Base-by-base conservation (phyloP, 129 eudicot species). In the Erigeron canadensis region DNA sequence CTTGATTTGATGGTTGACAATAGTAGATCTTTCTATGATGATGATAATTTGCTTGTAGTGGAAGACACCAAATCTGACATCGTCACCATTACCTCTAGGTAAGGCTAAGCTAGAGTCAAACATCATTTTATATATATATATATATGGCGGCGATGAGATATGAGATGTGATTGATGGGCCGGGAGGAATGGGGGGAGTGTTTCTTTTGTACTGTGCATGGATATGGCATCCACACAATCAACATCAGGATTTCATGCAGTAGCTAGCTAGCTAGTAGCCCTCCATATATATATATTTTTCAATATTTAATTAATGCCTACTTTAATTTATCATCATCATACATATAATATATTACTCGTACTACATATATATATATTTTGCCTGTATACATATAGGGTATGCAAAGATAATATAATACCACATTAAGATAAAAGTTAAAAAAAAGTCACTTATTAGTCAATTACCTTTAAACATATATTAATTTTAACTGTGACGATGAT, bases 181-280 rank as follows among this genome's bases (percentile, higher is more conserved):
- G 45, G 22, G 16, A 40, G 4, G 6, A 28, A 0, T 18, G 7
- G 50, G 6, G 16, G n/a, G 23, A 0, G 23, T 10, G 40, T 40
- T 8, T 74, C 42, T 74, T 74, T 19, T 74, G 63, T 50, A 74
- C 71, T 74, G 78, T 51, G 71, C 78, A 63, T 64, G 71, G 71
- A 42, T 60, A 5, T 66, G 53, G 53, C 10, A 65, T 44, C 11
- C 16, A 10, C 8, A 28, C 39, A n/a, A 66, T 18, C 56, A 67
- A 4, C 16, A 23, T n/a, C 6, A 13, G 8, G 2, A 23, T 4
- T 6, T 37, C 1, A 9, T 10, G 19, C n/a, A 38, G 45, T 39
- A 38, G 47, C 46, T 38, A 13, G 2, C 19, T 51, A 13, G 17
- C 1, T 61, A 38, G 8, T 6, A 23, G 43, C 46, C 61, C 23